Conservation (phyloP, 331 rosid species). For the Ulmus americana region DNA sequence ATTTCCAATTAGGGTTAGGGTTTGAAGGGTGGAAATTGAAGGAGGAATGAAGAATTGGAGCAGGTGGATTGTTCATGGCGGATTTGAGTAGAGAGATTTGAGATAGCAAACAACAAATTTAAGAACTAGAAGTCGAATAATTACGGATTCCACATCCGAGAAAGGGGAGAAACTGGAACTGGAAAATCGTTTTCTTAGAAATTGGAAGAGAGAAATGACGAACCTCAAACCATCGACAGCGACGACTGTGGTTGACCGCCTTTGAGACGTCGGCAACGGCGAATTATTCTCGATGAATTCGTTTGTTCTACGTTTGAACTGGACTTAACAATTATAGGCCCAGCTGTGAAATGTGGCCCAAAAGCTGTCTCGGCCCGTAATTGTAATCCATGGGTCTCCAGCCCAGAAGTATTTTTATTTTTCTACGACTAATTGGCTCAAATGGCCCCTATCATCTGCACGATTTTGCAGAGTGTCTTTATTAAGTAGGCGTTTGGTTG, state of each 20-base stretch:
- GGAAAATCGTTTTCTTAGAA: background rate
- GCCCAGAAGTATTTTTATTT: no score
- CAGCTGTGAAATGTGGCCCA: no score
- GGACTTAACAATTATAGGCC: no score
- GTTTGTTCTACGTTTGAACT: no score
- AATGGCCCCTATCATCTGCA: no score
- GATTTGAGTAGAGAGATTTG: background rate
- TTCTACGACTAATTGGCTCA: no score
- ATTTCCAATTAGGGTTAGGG: conserved; percentile 23
- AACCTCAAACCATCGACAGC: background rate
- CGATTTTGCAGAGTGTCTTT: no score
- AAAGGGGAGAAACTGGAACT: background rate
- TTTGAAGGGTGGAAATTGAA: conserved; percentile 18
- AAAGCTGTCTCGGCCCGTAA: no score
- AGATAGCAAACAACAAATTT: background rate
- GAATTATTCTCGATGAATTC: background rate
- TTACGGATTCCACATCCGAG: background rate
- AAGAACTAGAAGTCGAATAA: background rate
- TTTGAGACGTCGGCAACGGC: background rate
- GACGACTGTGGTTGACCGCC: background rate
- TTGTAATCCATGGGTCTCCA: no score
- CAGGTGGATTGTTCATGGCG: conserved; percentile 27
- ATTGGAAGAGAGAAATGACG: background rate
- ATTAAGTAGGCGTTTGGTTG: no score
- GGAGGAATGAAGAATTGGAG: conserved; percentile 21